Evolutionary conservation across 139 green algal species (phyloP).

Genomic region (Haematococcus sp.): DNA sequence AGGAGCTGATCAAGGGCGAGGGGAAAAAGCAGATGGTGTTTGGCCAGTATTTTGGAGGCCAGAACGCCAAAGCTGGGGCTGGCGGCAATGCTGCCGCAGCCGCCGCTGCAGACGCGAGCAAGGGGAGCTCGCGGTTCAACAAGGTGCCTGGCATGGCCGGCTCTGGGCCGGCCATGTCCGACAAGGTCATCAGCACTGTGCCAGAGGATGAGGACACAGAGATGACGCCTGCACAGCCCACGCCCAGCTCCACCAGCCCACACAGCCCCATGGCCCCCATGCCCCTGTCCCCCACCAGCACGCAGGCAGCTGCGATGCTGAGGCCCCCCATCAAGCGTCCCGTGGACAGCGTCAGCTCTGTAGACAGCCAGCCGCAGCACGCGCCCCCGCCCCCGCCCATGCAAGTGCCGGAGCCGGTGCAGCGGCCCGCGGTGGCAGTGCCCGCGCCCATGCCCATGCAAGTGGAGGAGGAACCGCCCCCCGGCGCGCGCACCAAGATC

Average conservation of each 20-base stretch:
- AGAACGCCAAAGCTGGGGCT: constrained; percentile 5
- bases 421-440: not conserved
- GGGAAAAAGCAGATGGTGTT: constrained; percentile 44
- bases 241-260: not conserved
- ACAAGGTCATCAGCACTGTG: constrained; percentile 10
- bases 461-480: not conserved
- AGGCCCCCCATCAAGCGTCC: no score
- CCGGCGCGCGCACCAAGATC: constrained; percentile 23
- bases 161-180: not conserved
- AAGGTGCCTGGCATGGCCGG: constrained; percentile 12
- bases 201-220: constrained; percentile 24
- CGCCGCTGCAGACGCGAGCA: not conserved
- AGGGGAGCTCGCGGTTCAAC: not conserved
- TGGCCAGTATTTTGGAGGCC: constrained; percentile 42
- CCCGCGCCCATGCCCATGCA: not conserved
- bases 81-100: no score
- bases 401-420: not conserved
- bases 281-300: no score
- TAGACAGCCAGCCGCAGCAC: no score
- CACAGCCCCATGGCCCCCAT: not conserved
- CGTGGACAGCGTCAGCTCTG: no score
- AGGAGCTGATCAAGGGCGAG: constrained; percentile 33
- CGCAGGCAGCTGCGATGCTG: no score
- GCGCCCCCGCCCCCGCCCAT: not conserved
- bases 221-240: not conserved